Base-by-base conservation (phyloP, 2,329 filamentous ascomycete genomes). In the Calonectria pseudoturangicola region DNA sequence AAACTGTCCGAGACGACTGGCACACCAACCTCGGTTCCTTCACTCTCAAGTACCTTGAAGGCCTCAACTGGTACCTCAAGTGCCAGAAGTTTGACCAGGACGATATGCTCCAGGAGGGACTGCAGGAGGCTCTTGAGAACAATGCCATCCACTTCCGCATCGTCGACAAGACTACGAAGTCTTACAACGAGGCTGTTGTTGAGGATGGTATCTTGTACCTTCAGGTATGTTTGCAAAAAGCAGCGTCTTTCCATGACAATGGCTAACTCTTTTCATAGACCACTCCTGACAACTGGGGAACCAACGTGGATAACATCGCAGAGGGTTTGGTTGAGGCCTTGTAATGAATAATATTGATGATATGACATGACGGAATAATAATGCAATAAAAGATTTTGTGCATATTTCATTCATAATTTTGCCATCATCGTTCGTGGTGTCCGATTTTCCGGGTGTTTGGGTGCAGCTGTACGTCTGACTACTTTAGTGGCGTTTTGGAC, bases 141-240 rank as follows among this genome's bases (percentile, higher is more conserved):
- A 83, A 81, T 47, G 83, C 85, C 76, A 79, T 89, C 21, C 82
- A 79, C 25, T 84, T 90, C 74, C 84, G 88, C 33, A 76, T 90
- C 45, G 87, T 89, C 3, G 87, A 88, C 62, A 82, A 84, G 74
- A 73, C 77, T 10, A 83, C 84, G 68, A 79, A 74, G 7, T 81
- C 79, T 15, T 89, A 89, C 71, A 84, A 85, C 74, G 88, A 90
- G 83, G 78, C 80, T 21, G 81, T 86, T 2, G 70, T 90, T 36
- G 88, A 90, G 76, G 85, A 87, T 47, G 88, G 88, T 1, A 80
- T 85, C 36, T 79, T 90, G 27, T 88, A 87, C 70, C 77, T 91
- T n/a, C 87, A 89, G 84, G 85, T 86, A 81, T 77, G 80, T 76
- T 7, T 30, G 3, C 39, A 50, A 13, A 7, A 13, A 28, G 27